Conservation (phyloP, 495 filamentous ascomycete species). For the Penicillium antarcticum region DNA sequence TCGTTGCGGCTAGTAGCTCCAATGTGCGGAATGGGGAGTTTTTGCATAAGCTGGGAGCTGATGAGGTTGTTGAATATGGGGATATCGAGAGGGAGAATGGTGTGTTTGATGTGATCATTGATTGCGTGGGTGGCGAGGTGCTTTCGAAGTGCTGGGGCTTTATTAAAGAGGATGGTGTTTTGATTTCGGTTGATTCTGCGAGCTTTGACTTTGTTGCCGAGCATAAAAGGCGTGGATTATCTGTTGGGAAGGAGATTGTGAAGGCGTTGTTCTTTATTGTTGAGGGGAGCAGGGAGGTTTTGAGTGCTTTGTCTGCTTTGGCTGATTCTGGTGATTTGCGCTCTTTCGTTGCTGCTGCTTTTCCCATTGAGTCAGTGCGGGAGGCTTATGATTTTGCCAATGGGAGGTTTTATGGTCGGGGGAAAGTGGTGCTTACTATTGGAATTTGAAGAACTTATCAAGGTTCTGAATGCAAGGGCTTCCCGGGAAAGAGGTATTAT, state of each 20-base stretch:
- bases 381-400: slow-evolving; percentile 34
- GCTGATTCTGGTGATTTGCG: slow-evolving; percentile 15
- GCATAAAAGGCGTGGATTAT: slow-evolving; percentile 26
- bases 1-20: slow-evolving; percentile 26
- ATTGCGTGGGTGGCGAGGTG: slow-evolving; percentile 31
- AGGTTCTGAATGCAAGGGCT: too few species aligned
- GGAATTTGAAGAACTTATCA: neutral
- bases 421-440: slow-evolving; percentile 27
- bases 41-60: slow-evolving; percentile 23
- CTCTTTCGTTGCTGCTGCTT: slow-evolving; percentile 26
- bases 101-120: slow-evolving; percentile 31
- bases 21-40: slow-evolving; percentile 29
- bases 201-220: slow-evolving; percentile 33
- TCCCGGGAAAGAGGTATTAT: too few species aligned
- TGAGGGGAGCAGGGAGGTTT: slow-evolving; percentile 11
- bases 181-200: slow-evolving; percentile 32
- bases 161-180: slow-evolving; percentile 17
- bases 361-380: slow-evolving; percentile 15
- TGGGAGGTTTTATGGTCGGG: slow-evolving; percentile 19
- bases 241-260: slow-evolving; percentile 11
- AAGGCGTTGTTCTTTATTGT: slow-evolving; percentile 34
- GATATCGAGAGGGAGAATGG: slow-evolving; percentile 3
- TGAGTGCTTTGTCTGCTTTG: slow-evolving; percentile 16
- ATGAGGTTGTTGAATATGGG: slow-evolving; percentile 29
- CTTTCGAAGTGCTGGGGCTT: slow-evolving; percentile 22